Conservation (phyloP, 2,329 filamentous ascomycete species). For the Fusarium buxicola region DNA sequence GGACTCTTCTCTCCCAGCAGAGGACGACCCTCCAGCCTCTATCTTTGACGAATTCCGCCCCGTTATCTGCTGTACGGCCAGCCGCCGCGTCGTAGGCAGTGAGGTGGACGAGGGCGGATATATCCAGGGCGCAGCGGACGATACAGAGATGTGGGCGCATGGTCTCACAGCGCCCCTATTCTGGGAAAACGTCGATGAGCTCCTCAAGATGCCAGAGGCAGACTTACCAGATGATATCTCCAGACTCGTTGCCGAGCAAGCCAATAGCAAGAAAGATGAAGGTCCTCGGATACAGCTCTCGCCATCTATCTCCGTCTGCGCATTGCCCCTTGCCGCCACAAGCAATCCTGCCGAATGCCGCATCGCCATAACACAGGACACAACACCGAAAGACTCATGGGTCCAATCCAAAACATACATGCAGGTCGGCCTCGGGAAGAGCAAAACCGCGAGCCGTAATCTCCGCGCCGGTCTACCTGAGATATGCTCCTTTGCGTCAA, state of each 20-base stretch:
- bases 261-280: constrained; percentile 18
- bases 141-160: constrained; percentile 91
- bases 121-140: constrained; percentile 94
- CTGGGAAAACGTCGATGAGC: constrained; percentile 73
- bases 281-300: constrained; percentile 48
- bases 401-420: constrained; percentile 54
- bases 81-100: constrained; percentile 74
- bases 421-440: constrained; percentile 73
- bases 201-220: constrained; percentile 74
- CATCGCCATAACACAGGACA: constrained; percentile 57
- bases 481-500: constrained; percentile 67
- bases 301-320: constrained; percentile 52
- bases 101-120: constrained; percentile 76
- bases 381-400: constrained; percentile 59
- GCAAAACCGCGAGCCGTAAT: constrained; percentile 85
- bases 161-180: constrained; percentile 83
- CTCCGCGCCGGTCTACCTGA: constrained; percentile 77
- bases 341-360: constrained; percentile 48
- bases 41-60: constrained; percentile 73
- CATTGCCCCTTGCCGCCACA: constrained; percentile 44
- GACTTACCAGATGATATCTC: constrained; percentile 67
- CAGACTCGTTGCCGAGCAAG: constrained; percentile 54
- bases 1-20: constrained; percentile 63
- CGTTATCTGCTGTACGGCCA: constrained; percentile 88
- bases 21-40: constrained; percentile 34